Percentiles rank a stretch among this genome's conserved stretches.
Evolutionary conservation across 768 basidiomycete species (phyloP).

Genomic region (Lactarius psammicola): DNA sequence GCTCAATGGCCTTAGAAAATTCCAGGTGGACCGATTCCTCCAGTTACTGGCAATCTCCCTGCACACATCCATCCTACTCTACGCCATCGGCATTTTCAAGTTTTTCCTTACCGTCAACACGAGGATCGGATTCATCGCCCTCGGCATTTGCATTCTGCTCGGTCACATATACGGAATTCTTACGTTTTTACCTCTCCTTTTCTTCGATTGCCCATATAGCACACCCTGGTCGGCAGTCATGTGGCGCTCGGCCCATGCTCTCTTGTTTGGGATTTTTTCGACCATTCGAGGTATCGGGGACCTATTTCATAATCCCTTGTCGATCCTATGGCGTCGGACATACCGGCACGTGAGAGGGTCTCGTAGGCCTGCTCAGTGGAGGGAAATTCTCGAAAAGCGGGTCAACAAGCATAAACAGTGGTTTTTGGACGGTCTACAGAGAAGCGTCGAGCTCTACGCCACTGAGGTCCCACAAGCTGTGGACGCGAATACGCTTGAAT

Average conservation of each 20-base stretch:
- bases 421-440: neutral
- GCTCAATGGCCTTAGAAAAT: neutral
- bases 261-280: neutral
- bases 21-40: neutral
- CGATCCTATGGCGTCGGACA: neutral
- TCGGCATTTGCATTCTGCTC: neutral
- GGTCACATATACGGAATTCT: neutral
- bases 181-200: neutral
- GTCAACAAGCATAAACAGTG: neutral
- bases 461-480: neutral
- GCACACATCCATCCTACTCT: conserved; percentile 2
- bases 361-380: neutral
- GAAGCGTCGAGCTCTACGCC: neutral
- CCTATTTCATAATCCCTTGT: neutral
- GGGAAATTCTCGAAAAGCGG: neutral
- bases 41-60: neutral
- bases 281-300: neutral
- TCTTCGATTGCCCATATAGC: neutral
- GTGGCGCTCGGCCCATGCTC: neutral
- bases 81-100: neutral
- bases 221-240: neutral
- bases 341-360: neutral
- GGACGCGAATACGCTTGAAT: neutral
- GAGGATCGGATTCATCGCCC: neutral
- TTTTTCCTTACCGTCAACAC: neutral